Evolutionary conservation across 495 filamentous ascomycete genomes (phyloP).

Genomic region (Penicillium bialowiezense): DNA sequence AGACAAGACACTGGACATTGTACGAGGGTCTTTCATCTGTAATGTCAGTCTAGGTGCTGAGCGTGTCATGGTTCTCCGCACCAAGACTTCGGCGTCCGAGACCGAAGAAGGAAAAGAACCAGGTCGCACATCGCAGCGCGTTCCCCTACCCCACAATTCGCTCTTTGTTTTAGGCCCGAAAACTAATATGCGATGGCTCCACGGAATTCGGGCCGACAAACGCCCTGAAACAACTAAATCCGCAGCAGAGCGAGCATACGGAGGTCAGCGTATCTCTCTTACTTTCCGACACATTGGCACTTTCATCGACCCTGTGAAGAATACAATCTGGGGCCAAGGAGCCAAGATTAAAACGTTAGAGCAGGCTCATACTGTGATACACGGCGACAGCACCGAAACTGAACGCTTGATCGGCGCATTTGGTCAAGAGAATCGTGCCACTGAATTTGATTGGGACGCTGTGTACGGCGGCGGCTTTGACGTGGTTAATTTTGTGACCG

Average conservation of each 20-base stretch:
- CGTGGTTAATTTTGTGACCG: constrained; percentile 70
- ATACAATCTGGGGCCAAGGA: constrained; percentile 87
- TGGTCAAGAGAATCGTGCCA: constrained; percentile 76
- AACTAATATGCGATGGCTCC: constrained; percentile 86
- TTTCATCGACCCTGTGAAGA: constrained; percentile 60
- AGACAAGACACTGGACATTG: constrained; percentile 95
- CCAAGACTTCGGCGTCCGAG: constrained; percentile 57
- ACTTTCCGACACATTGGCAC: constrained; percentile 93
- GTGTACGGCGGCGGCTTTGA: constrained; percentile 83
- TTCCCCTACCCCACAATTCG: constrained; percentile 81
- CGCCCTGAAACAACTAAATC: constrained; percentile 62
- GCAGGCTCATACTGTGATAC: constrained; percentile 59
- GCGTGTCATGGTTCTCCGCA: constrained; percentile 85
- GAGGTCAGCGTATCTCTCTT: constrained; percentile 80
- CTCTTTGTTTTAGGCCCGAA: constrained; percentile 77
- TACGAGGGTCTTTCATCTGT: constrained; percentile 73
- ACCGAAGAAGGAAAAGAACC: constrained; percentile 14
- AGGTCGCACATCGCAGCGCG: constrained; percentile 57
- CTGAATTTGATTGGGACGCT: constrained; percentile 73
- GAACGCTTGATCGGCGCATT: constrained; percentile 75
- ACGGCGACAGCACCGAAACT: constrained; percentile 62
- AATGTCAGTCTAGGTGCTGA: constrained; percentile 92
- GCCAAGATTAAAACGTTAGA: constrained; percentile 63
- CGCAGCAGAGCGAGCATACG: constrained; percentile 64
- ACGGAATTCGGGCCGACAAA: constrained; percentile 86